These are phyloP conservation scores for Athelia psychrophila DNA, from an alignment of 1,284 basidiomycete genomes.

Conservation along the genomic window DNA sequence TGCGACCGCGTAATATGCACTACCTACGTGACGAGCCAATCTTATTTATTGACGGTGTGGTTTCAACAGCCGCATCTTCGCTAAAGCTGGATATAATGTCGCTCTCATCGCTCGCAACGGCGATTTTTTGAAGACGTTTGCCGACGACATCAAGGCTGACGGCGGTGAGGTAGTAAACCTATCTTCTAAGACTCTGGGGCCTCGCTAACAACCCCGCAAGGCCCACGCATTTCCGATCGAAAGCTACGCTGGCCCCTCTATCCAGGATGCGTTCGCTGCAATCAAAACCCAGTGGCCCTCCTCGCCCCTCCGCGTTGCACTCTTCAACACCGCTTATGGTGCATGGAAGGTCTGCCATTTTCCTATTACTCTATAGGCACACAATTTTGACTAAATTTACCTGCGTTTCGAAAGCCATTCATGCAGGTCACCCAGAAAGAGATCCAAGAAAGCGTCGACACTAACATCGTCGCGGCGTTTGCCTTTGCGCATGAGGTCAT, in stretches of 20 bases:
- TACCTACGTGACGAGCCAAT: too few relatives aligned
- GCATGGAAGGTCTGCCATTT: conserved; percentile 44
- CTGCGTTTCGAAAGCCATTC: conserved; percentile 37
- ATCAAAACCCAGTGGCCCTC: conserved; percentile 52
- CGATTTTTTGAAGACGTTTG: conserved; percentile 49
- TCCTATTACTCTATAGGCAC: too few relatives aligned
- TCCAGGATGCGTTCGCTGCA: conserved; percentile 50
- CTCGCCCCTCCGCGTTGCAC: conserved; percentile 56
- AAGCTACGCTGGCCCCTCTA: conserved; percentile 50
- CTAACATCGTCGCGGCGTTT: conserved; percentile 61
- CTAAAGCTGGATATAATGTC: conserved; percentile 64
- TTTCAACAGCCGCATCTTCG: conserved; percentile 51
- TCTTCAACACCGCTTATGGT: conserved; percentile 62
- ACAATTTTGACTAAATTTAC: too few relatives aligned
- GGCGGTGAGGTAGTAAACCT: conserved; percentile 53
- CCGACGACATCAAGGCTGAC: conserved; percentile 50
- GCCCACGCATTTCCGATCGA: conserved; percentile 58
- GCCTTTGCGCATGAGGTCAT: conserved; percentile 68
- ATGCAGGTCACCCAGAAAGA: conserved; percentile 63
- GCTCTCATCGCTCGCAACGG: conserved; percentile 65
- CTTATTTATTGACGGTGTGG: background rate
- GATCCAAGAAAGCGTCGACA: conserved; percentile 43
- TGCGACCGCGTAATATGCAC: too few relatives aligned
- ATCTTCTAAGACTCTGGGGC: background rate
- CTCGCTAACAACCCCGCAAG: conserved; percentile 27